Conservation (phyloP, 768 basidiomycete genomes). For the Lactifluus hygrophoroides region DNA sequence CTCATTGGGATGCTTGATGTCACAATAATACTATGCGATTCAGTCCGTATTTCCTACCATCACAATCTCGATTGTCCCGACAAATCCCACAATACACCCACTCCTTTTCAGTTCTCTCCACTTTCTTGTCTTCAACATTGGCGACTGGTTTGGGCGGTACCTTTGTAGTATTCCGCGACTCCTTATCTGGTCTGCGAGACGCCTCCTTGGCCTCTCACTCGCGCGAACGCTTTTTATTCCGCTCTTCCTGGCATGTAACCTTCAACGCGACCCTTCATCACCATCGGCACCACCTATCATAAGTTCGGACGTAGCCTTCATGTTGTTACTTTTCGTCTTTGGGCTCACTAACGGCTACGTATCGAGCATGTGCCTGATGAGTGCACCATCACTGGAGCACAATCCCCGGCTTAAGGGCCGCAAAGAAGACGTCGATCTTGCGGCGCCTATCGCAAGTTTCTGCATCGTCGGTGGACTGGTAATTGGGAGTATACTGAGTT, state of each 20-base stretch:
- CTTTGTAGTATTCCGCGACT: slow-evolving; percentile 57
- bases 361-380: slow-evolving; percentile 71
- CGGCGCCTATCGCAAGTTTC: slow-evolving; percentile 75
- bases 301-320: slow-evolving; percentile 68
- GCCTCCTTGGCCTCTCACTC: slow-evolving; percentile 54
- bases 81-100: slow-evolving; percentile 58
- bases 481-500: slow-evolving; percentile 70
- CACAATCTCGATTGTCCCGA: slow-evolving; percentile 66
- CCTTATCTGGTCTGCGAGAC: slow-evolving; percentile 58
- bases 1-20: not conserved
- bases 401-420: slow-evolving; percentile 64
- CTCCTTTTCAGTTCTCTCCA: slow-evolving; percentile 75
- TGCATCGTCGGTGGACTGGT: slow-evolving; percentile 69
- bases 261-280: slow-evolving; percentile 39
- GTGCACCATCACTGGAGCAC: slow-evolving; percentile 71
- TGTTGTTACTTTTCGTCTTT: slow-evolving; percentile 63
- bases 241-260: slow-evolving; percentile 82
- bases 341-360: slow-evolving; percentile 80
- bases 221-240: slow-evolving; percentile 77
- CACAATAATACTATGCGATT: slow-evolving; percentile 11
- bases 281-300: slow-evolving; percentile 35
- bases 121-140: slow-evolving; percentile 67
- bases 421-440: slow-evolving; percentile 74
- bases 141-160: slow-evolving; percentile 65
- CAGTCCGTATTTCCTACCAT: slow-evolving; percentile 86